phyloP scores from a whole-genome alignment of 1,139 yeast genomes.

The Yamadazyma taylorii region DNA sequence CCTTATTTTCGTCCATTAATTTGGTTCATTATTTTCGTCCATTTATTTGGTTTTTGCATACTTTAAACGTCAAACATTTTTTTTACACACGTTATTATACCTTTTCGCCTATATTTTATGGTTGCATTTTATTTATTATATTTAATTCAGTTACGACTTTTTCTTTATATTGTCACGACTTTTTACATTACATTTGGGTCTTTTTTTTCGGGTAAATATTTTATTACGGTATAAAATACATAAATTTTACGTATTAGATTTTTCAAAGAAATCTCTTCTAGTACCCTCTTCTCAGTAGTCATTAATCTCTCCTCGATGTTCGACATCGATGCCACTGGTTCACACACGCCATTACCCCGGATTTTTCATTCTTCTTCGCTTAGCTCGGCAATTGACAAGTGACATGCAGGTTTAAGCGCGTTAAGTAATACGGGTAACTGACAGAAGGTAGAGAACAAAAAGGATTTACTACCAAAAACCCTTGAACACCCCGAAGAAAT shows the following conservation, averaged over 20 bases:
- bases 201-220: no score
- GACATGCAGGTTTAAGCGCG: neutral
- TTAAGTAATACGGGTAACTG: no score
- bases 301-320: neutral
- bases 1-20: conserved; percentile 10
- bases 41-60: conserved; percentile 1
- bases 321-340: no score
- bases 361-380: neutral
- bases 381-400: neutral
- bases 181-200: conserved; percentile 1
- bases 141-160: neutral
- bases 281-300: no score
- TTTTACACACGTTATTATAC: neutral
- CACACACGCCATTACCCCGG: conserved; percentile 1
- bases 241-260: neutral
- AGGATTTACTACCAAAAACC: no score
- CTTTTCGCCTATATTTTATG: conserved; percentile 3
- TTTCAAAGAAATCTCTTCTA: no score
- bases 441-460: no score
- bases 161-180: neutral
- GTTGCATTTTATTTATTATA: conserved; percentile 1
- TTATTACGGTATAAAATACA: neutral
- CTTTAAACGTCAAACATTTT: neutral
- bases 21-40: conserved; percentile 7
- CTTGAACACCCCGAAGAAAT: no score